phyloP scores from a whole-genome alignment of 257 asterid genomes.

The Gentiana dahurica region DNA sequence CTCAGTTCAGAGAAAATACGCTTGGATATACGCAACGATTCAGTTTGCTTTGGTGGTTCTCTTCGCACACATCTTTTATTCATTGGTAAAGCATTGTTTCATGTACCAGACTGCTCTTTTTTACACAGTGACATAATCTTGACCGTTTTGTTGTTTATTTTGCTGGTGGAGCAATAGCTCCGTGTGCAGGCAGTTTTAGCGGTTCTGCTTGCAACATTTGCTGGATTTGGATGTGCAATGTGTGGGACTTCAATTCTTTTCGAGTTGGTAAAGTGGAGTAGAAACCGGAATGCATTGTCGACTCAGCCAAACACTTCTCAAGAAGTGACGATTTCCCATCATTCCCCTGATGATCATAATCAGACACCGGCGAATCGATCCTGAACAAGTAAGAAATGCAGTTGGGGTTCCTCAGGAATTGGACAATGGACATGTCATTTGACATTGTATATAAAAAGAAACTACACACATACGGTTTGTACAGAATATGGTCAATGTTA shows the following conservation, averaged over 20 bases:
- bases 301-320: conserved; percentile 25
- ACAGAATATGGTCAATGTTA: background rate
- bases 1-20: conserved; percentile 59
- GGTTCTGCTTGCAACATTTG: conserved; percentile 67
- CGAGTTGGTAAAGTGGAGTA: conserved; percentile 57
- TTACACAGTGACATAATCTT: background rate
- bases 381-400: conserved; percentile 23
- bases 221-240: conserved; percentile 87
- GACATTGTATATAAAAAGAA: background rate
- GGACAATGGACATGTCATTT: conserved; percentile 15
- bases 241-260: conserved; percentile 60
- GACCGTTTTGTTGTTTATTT: background rate
- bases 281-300: conserved; percentile 20
- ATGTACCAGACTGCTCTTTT: no score
- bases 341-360: conserved; percentile 21
- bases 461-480: background rate
- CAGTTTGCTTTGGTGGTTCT: conserved; percentile 77
- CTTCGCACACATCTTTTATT: conserved; percentile 70
- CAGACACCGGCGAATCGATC: conserved; percentile 17
- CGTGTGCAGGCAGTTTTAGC: conserved; percentile 67
- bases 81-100: conserved; percentile 46
- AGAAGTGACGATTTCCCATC: conserved; percentile 19
- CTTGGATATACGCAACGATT: conserved; percentile 73
- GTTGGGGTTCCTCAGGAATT: conserved; percentile 15
- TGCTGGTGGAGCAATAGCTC: conserved; percentile 31